Base-by-base conservation (phyloP, 148 eudicot species). In the Fagopyrum homotropicum region DNA sequence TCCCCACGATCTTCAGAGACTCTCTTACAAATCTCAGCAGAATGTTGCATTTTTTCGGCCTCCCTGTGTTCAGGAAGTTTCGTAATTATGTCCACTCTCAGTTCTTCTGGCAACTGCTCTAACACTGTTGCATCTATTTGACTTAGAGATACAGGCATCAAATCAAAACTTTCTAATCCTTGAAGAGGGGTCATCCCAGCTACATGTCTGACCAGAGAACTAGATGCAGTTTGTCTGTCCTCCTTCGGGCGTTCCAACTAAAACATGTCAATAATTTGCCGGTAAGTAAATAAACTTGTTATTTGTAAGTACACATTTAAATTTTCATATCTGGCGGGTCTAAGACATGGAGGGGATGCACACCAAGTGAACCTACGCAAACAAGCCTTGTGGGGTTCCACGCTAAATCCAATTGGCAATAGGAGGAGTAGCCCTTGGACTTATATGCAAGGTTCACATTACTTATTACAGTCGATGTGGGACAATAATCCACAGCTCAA, bases 141-240 rank as follows among this genome's bases (percentile, higher is more conserved):
- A 82, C 97, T 95, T 71, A 89, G 80, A 82, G 98, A 94, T 63
- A 85, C 83, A 69, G 98, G 97, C 97, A 94, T 91, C 16, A 92
- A 14, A 63, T 80, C 82, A 57, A 55, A 72, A 52, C 69, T 55
- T 47, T 45, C 74, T 61, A 87, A 75, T 69, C 75, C 77, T 45
- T 81, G 47, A 73, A 72, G 63, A 64, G 81, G 50, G 60, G 49
- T 72, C 60, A 30, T 64, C 45, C 55, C 70, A 59, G 68, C 54
- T 69, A 82, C 73, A 43, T 78, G 72, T 61, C 80, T 73, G 15
- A 74, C 81, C 73, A 77, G 83, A 76, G 78, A 70, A 75, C 74
- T 71, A 73, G 84, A 76, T n/a, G 73, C 69, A 40, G 14, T 54
- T 76, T 76, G 81, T 54, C 72, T 79, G 52, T 81, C 71, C 73